A percentile compares a stretch with the other conserved stretches of the same genome.
Conservation (phyloP, 179 eudicot genomes). For the Beta lomatogona region DNA sequence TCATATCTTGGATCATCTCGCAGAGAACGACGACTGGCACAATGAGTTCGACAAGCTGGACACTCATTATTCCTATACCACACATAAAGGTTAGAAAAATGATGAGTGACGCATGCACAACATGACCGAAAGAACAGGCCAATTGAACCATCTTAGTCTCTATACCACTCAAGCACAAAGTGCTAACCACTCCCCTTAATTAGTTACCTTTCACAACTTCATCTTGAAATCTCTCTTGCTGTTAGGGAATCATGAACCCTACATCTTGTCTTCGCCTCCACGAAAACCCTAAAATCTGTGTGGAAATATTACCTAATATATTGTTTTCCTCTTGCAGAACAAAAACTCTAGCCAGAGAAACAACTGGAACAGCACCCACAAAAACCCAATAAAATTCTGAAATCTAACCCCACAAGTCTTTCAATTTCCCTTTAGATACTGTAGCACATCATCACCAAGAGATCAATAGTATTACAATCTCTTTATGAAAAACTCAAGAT, state of each 20-base stretch:
- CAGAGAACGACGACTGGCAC: constrained; percentile 94
- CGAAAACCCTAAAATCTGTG: too few species aligned
- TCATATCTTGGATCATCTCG: constrained; percentile 93
- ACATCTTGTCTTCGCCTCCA: too few species aligned
- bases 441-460: background rate
- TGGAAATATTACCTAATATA: background rate
- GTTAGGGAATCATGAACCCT: background rate
- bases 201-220: background rate
- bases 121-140: background rate
- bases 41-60: constrained; percentile 96
- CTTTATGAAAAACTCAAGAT: background rate
- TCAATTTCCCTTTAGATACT: background rate
- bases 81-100: constrained; percentile 14
- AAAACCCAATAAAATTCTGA: background rate
- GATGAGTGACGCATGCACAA: background rate
- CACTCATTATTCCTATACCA: constrained; percentile 84
- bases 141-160: background rate
- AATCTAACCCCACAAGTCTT: background rate
- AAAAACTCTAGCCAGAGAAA: background rate
- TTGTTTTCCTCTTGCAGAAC: background rate
- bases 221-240: background rate
- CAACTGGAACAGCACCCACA: background rate
- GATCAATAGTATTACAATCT: background rate
- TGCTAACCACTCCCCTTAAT: background rate
- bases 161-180: background rate